A percentile compares a stretch with the other conserved stretches of the same genome.
These are phyloP conservation scores for Rhytidhysteron rufulum DNA, from an alignment of 2,329 filamentous ascomycete species.

Conservation along the genomic window DNA sequence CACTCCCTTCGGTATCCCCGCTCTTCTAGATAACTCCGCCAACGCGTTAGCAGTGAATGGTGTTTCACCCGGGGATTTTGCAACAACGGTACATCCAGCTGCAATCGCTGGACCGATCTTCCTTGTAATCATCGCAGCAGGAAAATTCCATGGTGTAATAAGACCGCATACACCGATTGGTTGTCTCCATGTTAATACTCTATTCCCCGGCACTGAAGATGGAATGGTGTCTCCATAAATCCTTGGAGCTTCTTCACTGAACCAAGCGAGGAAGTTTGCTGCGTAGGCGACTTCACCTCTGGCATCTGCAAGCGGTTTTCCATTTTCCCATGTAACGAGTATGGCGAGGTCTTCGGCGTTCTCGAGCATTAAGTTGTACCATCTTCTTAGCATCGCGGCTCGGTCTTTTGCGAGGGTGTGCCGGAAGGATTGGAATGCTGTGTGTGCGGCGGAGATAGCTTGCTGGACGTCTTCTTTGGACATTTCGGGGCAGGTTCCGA, in stretches of 20 bases:
- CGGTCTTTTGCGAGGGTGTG: conserved; percentile 70
- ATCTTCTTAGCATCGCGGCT: conserved; percentile 68
- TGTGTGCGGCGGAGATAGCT: conserved; percentile 79
- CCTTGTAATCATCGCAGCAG: conserved; percentile 20
- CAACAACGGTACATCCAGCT: conserved; percentile 28
- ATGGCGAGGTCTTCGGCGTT: conserved; percentile 77
- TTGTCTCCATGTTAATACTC: conserved; percentile 75
- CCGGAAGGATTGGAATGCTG: conserved; percentile 69
- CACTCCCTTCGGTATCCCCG: conserved; percentile 20
- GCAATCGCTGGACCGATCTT: conserved; percentile 29
- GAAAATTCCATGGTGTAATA: conserved; percentile 61
- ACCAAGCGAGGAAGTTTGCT: conserved; percentile 40
- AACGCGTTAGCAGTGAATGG: conserved; percentile 23
- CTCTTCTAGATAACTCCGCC: conserved; percentile 20
- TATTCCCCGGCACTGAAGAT: conserved; percentile 65
- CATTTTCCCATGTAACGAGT: conserved; percentile 86
- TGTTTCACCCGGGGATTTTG: conserved; percentile 28
- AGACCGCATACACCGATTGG: conserved; percentile 79
- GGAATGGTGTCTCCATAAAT: conserved; percentile 66
- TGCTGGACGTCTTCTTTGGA: conserved; percentile 69
- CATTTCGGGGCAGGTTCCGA: conserved; percentile 85
- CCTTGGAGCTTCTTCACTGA: conserved; percentile 37
- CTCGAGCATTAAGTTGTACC: conserved; percentile 76
- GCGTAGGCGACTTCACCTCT: conserved; percentile 39
- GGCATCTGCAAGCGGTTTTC: conserved; percentile 67